A percentile compares a stretch with the other conserved stretches of the same genome.
Evolutionary conservation across 345 rosid genomes (phyloP).

Genomic region (Euphorbia lathyris): DNA sequence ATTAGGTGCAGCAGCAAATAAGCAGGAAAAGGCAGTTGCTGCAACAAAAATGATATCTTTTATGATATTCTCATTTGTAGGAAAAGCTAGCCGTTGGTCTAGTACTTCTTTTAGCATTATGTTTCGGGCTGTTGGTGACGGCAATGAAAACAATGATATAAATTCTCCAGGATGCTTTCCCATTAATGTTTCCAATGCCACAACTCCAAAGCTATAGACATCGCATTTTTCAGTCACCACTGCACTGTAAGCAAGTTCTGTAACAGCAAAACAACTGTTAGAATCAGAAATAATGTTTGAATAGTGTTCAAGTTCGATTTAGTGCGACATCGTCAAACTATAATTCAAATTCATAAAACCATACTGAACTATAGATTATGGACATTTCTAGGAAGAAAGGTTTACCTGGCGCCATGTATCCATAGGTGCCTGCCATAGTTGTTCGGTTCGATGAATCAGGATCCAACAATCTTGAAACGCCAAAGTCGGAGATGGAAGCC

Average conservation of each 20-base stretch:
- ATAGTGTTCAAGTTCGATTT: too few relatives aligned
- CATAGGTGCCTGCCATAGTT: conserved; percentile 4
- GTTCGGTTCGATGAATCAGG: conserved; percentile 2
- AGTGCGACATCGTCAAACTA: background rate
- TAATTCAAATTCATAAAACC: background rate
- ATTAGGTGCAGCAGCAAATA: background rate
- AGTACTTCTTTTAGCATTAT: background rate
- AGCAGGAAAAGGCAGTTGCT: background rate
- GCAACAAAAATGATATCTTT: background rate
- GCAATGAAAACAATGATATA: background rate
- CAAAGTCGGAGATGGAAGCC: conserved; percentile 4
- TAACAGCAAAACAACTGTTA: background rate
- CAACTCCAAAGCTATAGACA: conserved; percentile 4
- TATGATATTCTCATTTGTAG: background rate
- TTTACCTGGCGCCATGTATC: conserved; percentile 10
- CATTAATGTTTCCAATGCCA: background rate
- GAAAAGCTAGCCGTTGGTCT: background rate
- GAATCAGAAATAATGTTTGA: background rate
- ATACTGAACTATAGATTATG: background rate
- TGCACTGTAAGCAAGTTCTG: conserved; percentile 2
- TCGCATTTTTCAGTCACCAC: conserved; percentile 5
- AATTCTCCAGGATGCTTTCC: background rate
- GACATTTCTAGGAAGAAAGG: background rate
- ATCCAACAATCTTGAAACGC: background rate
- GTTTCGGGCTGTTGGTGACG: background rate